These are phyloP conservation scores for Babesia divergens DNA, from an alignment of 169 alveolate genomes.

Conservation along the genomic window DNA sequence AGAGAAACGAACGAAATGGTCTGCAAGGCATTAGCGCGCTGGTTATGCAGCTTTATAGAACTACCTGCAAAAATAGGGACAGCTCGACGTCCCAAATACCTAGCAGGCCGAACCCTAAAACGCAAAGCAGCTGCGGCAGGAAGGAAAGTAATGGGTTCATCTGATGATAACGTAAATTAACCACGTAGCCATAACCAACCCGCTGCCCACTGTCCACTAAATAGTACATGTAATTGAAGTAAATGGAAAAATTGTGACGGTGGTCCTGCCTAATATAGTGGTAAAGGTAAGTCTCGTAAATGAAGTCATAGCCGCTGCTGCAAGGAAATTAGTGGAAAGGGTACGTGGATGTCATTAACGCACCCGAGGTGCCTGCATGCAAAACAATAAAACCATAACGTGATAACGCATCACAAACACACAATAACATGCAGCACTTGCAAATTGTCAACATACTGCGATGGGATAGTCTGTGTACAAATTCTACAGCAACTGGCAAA, in stretches of 20 bases:
- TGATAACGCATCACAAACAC: neutral
- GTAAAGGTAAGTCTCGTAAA: slow-evolving; percentile 91
- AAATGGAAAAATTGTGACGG: slow-evolving; percentile 95
- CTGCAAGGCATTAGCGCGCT: neutral
- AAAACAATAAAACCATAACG: neutral
- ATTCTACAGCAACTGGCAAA: no score
- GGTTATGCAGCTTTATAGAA: neutral
- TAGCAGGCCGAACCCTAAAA: slow-evolving; percentile 32
- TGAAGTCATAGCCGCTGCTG: slow-evolving; percentile 88
- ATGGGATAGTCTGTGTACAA: no score
- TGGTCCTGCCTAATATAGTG: slow-evolving; percentile 95
- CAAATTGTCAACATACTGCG: no score
- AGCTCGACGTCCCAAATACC: slow-evolving; percentile 38
- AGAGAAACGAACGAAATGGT: slow-evolving; percentile 57
- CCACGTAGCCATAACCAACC: slow-evolving; percentile 51
- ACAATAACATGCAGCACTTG: neutral
- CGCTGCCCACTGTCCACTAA: slow-evolving; percentile 58
- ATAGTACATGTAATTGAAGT: slow-evolving; percentile 91
- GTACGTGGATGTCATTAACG: no score
- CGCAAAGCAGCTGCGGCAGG: slow-evolving; percentile 49
- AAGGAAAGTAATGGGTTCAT: slow-evolving; percentile 35
- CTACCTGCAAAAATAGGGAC: slow-evolving; percentile 53
- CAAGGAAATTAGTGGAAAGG: neutral
- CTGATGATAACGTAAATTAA: neutral
- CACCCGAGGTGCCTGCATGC: no score